These are phyloP conservation scores for Diutina rugosa DNA, from an alignment of 1,139 yeast species.

Conservation along the genomic window DNA sequence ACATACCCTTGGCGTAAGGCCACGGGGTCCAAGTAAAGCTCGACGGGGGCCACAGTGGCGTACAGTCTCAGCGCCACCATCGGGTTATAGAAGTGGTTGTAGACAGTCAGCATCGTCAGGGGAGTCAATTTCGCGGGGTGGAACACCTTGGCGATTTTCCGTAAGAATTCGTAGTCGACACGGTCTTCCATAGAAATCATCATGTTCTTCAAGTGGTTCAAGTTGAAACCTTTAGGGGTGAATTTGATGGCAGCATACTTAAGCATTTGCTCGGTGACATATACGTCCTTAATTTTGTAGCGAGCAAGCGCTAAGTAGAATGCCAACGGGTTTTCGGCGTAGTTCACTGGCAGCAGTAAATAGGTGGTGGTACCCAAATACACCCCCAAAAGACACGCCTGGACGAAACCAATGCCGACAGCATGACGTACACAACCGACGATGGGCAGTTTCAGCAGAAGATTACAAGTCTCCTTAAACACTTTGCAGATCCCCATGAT, in stretches of 20 bases:
- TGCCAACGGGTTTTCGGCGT: constrained; percentile 60
- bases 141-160: constrained; percentile 50
- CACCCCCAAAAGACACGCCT: constrained; percentile 69
- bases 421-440: constrained; percentile 84
- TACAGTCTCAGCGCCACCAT: constrained; percentile 78
- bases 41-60: constrained; percentile 81
- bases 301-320: constrained; percentile 65
- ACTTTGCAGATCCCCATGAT: constrained; percentile 75
- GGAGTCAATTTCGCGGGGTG: constrained; percentile 54
- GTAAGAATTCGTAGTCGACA: constrained; percentile 51
- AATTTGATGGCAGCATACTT: constrained; percentile 55
- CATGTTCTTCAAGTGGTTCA: constrained; percentile 61
- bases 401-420: constrained; percentile 77
- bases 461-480: constrained; percentile 82
- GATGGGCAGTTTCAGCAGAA: constrained; percentile 59
- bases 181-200: constrained; percentile 75
- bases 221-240: constrained; percentile 52
- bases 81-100: constrained; percentile 72
- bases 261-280: constrained; percentile 76
- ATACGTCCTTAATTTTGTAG: constrained; percentile 75
- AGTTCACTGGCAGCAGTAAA: constrained; percentile 67
- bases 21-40: constrained; percentile 74
- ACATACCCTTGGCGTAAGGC: constrained; percentile 83
- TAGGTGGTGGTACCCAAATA: constrained; percentile 81
- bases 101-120: constrained; percentile 65